These are phyloP conservation scores for Schizophyllum amplum DNA, from an alignment of 1,284 basidiomycete genomes.

Conservation along the genomic window DNA sequence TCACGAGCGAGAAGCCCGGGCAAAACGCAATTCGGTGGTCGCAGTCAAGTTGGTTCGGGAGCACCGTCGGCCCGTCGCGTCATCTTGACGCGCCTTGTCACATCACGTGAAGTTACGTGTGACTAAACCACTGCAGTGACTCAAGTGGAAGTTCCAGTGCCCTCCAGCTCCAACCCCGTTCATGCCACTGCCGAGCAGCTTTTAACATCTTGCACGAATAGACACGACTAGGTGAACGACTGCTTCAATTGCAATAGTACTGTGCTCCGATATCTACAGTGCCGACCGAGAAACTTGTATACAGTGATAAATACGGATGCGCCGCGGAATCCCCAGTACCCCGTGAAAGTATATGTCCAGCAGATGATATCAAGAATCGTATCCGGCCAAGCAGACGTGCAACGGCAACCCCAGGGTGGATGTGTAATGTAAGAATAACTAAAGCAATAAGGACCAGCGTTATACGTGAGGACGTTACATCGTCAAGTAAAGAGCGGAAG, in stretches of 20 bases:
- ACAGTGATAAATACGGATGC: not conserved
- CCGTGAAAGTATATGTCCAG: not conserved
- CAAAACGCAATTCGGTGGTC: not conserved
- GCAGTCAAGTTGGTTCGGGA: not conserved
- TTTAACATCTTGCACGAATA: too few species aligned
- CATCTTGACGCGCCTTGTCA: not conserved
- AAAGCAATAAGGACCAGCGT: not conserved
- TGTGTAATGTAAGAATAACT: not conserved
- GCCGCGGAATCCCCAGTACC: not conserved
- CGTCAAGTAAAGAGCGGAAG: not conserved
- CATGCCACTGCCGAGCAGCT: too few species aligned
- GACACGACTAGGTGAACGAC: too few species aligned
- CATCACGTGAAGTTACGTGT: not conserved
- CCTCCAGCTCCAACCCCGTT: too few species aligned
- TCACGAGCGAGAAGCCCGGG: not conserved
- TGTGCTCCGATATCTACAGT: not conserved
- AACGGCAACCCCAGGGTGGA: not conserved
- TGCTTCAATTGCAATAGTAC: too few species aligned
- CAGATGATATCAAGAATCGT: not conserved
- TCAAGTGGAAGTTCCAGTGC: too few species aligned
- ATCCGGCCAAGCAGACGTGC: not conserved
- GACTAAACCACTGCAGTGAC: too few species aligned
- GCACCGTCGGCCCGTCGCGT: not conserved
- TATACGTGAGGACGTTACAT: not conserved
- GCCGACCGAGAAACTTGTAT: not conserved